A percentile compares a stretch with the other conserved stretches of the same genome.
Conservation (phyloP, 768 basidiomycete species). For the Phaeolepiota aurea region DNA sequence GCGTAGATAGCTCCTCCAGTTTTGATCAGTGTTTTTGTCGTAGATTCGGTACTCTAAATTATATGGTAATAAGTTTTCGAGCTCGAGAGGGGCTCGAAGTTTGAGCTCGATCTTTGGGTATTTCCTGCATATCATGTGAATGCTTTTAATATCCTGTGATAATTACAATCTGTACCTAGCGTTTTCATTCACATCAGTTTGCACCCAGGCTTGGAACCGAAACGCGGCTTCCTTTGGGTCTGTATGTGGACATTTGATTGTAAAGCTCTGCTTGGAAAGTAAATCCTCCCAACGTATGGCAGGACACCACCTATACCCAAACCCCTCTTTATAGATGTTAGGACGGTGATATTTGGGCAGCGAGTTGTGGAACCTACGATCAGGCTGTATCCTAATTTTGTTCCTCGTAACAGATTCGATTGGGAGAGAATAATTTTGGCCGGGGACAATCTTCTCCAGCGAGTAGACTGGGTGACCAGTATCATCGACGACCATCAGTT, state of each 20-base stretch:
- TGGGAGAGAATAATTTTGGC: constrained; percentile 81
- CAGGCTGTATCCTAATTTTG: constrained; percentile 81
- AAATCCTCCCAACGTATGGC: constrained; percentile 89
- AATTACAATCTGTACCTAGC: constrained; percentile 32
- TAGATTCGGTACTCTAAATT: constrained; percentile 95
- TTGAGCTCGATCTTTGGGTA: constrained; percentile 81
- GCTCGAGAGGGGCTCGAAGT: constrained; percentile 87
- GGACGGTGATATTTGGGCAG: neutral
- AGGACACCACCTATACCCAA: constrained; percentile 90
- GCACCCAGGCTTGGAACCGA: constrained; percentile 87
- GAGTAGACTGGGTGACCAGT: constrained; percentile 74
- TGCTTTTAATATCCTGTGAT: neutral
- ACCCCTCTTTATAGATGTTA: constrained; percentile 59
- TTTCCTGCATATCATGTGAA: constrained; percentile 37
- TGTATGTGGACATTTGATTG: constrained; percentile 78
- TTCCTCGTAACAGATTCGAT: constrained; percentile 82
- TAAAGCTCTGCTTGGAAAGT: constrained; percentile 56
- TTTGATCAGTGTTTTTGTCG: constrained; percentile 90
- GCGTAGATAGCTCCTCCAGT: constrained; percentile 89
- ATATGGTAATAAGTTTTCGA: constrained; percentile 93
- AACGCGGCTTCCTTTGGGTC: constrained; percentile 82
- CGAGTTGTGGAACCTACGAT: constrained; percentile 53
- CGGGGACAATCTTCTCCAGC: constrained; percentile 85
- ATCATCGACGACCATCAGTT: constrained; percentile 84
- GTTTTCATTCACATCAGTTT: constrained; percentile 53